Evolutionary conservation across 768 basidiomycete genomes (phyloP), one percentile per base, ranked within the genome.

Genomic region (Collybia sp.): DNA sequence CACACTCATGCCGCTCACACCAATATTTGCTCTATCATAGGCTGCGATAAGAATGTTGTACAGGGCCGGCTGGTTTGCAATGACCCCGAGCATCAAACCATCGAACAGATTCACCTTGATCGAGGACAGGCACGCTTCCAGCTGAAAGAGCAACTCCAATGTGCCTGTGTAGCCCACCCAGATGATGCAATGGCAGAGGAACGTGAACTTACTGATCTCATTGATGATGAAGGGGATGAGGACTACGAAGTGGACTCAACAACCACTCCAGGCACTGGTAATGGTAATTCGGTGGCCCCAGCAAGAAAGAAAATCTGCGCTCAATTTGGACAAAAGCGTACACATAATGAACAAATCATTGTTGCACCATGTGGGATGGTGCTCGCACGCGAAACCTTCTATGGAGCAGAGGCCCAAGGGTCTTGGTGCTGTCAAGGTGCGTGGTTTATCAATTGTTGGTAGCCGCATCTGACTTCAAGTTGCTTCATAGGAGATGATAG

Each of bases 111-210:
- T 6, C 51, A 60, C 49, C 47, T 49, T 17, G 40, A 57, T 41
- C 42, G 43, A 6, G 53, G 51, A 12, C 53, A 59, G 39, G 59
- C 58, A n/a, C 43, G 56, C 3, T 62, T 59, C 41, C 59, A 61
- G 52, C 55, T 64, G 17, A 52, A 45, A 8, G 11, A 19, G 11
- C 47, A 50, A 6, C 47, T 62, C 9, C 30, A 59, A 20, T 44
- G 42, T 1, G 49, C 53, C 12, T 47, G 46, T 6, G 46, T 46
- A 2, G 39, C 46, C 15, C 45, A 51, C 34, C 34, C 38, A 5
- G 38, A 45, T 12, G 33, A 45, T 18, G 20, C 30, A 30, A 17
- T 35, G 17, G 30, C 40, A 12, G 35, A 25, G 25, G 25, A 25
- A n/a, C n/a, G n/a, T n/a, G n/a, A n/a, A n/a, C n/a, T n/a, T n/a